These are phyloP conservation scores for Hypoxylon crocopeplum DNA, from an alignment of 495 filamentous ascomycete genomes.

Conservation along the genomic window DNA sequence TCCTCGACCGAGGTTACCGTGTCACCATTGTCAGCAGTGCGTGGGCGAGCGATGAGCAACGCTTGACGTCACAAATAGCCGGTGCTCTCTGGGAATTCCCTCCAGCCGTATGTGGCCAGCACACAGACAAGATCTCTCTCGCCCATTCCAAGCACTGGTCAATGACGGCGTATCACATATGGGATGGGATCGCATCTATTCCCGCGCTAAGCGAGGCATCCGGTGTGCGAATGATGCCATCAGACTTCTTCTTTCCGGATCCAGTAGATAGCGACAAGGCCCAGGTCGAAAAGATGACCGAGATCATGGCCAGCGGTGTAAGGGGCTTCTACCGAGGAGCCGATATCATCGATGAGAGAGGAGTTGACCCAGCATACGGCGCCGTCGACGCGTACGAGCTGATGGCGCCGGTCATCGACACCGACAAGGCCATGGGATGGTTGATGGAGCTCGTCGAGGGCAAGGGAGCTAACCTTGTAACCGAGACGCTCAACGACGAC, in stretches of 20 bases:
- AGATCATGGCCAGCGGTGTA: constrained; percentile 46
- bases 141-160: constrained; percentile 52
- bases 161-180: constrained; percentile 53
- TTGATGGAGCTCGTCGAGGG: constrained; percentile 50
- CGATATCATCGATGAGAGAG: constrained; percentile 46
- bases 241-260: constrained; percentile 50
- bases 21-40: constrained; percentile 57
- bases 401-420: constrained; percentile 58
- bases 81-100: constrained; percentile 61
- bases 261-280: constrained; percentile 42
- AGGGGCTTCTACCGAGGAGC: constrained; percentile 47
- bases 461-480: constrained; percentile 55
- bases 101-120: constrained; percentile 55
- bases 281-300: constrained; percentile 48
- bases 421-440: constrained; percentile 56
- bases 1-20: constrained; percentile 56
- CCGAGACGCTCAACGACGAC: constrained; percentile 48
- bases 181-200: constrained; percentile 47
- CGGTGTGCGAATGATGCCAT: constrained; percentile 52
- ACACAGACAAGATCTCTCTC: constrained; percentile 50
- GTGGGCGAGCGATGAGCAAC: constrained; percentile 49
- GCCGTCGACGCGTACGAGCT: constrained; percentile 57
- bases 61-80: constrained; percentile 59
- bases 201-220: constrained; percentile 41
- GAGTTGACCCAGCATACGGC: constrained; percentile 47